phyloP scores from a whole-genome alignment of 768 basidiomycete genomes.

The Suillus subalutaceus region DNA sequence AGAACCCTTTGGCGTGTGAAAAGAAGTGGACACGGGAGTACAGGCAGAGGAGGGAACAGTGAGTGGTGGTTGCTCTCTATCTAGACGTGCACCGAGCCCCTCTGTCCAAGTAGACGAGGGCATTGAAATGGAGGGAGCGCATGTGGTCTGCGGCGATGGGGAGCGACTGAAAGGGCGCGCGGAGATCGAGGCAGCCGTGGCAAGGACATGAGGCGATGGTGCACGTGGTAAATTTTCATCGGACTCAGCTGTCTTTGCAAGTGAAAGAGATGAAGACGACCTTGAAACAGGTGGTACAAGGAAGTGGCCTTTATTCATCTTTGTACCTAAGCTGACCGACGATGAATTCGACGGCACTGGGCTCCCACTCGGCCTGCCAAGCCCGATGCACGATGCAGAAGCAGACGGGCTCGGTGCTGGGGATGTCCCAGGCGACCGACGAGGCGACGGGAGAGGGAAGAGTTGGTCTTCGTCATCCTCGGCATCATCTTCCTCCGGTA shows the following conservation, averaged over 20 bases:
- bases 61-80: not conserved
- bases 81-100: not conserved
- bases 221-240: slow-evolving; percentile 15
- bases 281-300: slow-evolving; percentile 25
- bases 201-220: slow-evolving; percentile 29
- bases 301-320: slow-evolving; percentile 13
- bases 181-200: slow-evolving; percentile 26
- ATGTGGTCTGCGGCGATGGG: slow-evolving; percentile 15
- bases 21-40: slow-evolving; percentile 9
- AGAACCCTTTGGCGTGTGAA: slow-evolving; percentile 16
- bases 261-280: slow-evolving; percentile 31
- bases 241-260: slow-evolving; percentile 22
- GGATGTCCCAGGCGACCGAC: slow-evolving; percentile 51
- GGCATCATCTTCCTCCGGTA: slow-evolving; percentile 39
- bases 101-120: not conserved
- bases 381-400: slow-evolving; percentile 31
- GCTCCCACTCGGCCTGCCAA: slow-evolving; percentile 12
- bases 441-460: slow-evolving; percentile 62
- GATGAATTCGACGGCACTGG: slow-evolving; percentile 24
- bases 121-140: slow-evolving; percentile 8
- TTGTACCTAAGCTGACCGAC: slow-evolving; percentile 12
- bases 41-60: not conserved
- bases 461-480: slow-evolving; percentile 61
- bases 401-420: slow-evolving; percentile 37
- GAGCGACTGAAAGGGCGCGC: slow-evolving; percentile 16